Base-by-base conservation (phyloP, 2,329 filamentous ascomycete species). In the Fusarium kyushuense region DNA sequence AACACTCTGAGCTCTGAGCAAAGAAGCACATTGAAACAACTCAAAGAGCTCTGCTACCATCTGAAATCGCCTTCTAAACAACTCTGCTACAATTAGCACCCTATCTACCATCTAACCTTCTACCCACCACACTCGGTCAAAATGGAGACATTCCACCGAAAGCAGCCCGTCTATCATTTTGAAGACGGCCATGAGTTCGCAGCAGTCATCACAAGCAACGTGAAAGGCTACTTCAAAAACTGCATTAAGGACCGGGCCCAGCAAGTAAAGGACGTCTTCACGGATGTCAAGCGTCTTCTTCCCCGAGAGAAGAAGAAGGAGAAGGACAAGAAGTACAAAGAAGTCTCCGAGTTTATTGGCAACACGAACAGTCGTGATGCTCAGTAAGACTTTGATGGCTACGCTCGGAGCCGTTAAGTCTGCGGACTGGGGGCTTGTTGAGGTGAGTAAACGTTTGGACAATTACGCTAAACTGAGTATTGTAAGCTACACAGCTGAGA, bases 401-500 rank as follows among this genome's bases (percentile, higher is more conserved):
- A 17, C 14, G 32, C 46, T 16, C 2, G 27, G 32, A 5, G 16
- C 10, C 19, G 5, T 27, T 36, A 25, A 17, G 9, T 16, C 27
- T 47, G 33, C 29, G 30, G 25, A 35, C 17, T 41, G 35, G 47
- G 25, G 21, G 13, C 21, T 35, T 27, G 36, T 33, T 23, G 46
- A 33, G 53, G 36, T 51, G 9, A 65, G 58, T 46, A 59, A 42
- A 30, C 33, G 19, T 65, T 52, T 52, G 33, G 54, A 43, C 25
- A 30, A 49, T 27, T 35, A 29, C 11, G 32, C 35, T 43, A 21
- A 38, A 30, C 16, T 30, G 23, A 51, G 47, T 29, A 36, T 60
- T 16, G 14, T 48, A 53, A 49, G 16, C 41, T 35, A 23, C 16
- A 53, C 40, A 7, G n/a, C 25, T 43, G 19, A 38, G 21, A 21